A percentile compares a stretch with the other conserved stretches of the same genome.
These are phyloP conservation scores for Croton setiger DNA, from an alignment of 441 rosid species.

Conservation along the genomic window DNA sequence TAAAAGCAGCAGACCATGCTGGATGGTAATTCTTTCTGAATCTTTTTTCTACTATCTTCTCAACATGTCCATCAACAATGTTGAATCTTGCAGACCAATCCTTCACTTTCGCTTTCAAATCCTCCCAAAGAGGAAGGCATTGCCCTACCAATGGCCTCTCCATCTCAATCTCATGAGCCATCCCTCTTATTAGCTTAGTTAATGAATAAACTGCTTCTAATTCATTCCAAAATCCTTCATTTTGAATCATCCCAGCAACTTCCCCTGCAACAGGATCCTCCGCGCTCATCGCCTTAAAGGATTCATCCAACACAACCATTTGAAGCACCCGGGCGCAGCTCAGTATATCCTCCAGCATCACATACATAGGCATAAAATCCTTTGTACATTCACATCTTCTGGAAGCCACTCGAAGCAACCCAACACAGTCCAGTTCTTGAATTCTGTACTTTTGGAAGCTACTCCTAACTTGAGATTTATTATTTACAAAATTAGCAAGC, in stretches of 20 bases:
- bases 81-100: slow-evolving; percentile 80
- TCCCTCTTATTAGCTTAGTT: slow-evolving; percentile 66
- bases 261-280: slow-evolving; percentile 74
- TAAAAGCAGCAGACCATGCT: slow-evolving; percentile 91
- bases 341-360: slow-evolving; percentile 73
- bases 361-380: slow-evolving; percentile 43
- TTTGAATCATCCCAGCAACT: slow-evolving; percentile 61
- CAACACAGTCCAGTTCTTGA: slow-evolving; percentile 56
- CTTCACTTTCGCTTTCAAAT: slow-evolving; percentile 69
- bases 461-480: slow-evolving; percentile 55
- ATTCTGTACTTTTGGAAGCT: slow-evolving; percentile 64
- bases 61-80: slow-evolving; percentile 61
- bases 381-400: slow-evolving; percentile 39
- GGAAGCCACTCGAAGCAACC: slow-evolving; percentile 59
- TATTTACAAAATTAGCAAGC: slow-evolving; percentile 71
- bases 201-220: slow-evolving; percentile 73
- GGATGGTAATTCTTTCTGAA: slow-evolving; percentile 92
- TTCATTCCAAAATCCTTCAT: slow-evolving; percentile 80
- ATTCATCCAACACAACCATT: slow-evolving; percentile 63
- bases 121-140: slow-evolving; percentile 89
- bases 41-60: slow-evolving; percentile 78
- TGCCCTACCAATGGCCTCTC: slow-evolving; percentile 86
- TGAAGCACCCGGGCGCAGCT: slow-evolving; percentile 65
- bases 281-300: slow-evolving; percentile 48
- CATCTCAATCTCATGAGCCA: slow-evolving; percentile 66